phyloP scores from a whole-genome alignment of 257 asterid genomes.

The Scutellaria barbata region DNA sequence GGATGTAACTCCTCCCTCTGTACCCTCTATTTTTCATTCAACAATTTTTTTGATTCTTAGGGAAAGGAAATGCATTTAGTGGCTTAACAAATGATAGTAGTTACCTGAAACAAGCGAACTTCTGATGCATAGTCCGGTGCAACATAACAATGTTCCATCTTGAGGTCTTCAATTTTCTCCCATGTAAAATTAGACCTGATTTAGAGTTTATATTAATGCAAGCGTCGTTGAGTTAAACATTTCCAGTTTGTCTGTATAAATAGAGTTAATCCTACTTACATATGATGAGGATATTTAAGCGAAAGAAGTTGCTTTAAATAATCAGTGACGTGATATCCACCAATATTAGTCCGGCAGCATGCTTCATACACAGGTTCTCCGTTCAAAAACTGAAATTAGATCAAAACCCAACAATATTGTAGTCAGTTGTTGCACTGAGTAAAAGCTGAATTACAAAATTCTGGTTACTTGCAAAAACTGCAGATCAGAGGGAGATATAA shows the following conservation, averaged over 20 bases:
- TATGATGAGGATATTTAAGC: constrained; percentile 96
- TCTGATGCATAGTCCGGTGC: constrained; percentile 80
- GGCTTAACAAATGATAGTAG: constrained; percentile 16
- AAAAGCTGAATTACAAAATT: constrained; percentile 21
- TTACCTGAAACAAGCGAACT: constrained; percentile 84
- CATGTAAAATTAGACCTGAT: constrained; percentile 84
- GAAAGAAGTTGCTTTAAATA: constrained; percentile 96
- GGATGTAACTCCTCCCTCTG: no score
- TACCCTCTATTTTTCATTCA: no score
- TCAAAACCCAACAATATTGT: neutral
- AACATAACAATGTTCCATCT: constrained; percentile 95
- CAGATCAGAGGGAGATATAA: constrained; percentile 22
- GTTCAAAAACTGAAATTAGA: constrained; percentile 68
- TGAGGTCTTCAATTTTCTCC: constrained; percentile 98
- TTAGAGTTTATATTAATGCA: constrained; percentile 36
- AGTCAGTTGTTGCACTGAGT: constrained; percentile 4
- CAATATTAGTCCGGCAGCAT: constrained; percentile 89
- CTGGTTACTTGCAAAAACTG: constrained; percentile 19
- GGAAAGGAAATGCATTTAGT: neutral
- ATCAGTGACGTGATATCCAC: constrained; percentile 96
- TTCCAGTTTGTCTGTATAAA: constrained; percentile 23
- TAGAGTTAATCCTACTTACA: constrained; percentile 55
- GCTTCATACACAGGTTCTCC: constrained; percentile 98
- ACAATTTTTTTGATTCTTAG: no score
- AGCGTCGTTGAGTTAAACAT: constrained; percentile 34